phyloP scores from a whole-genome alignment of 1,284 basidiomycete genomes.

The Agaricales sp. region DNA sequence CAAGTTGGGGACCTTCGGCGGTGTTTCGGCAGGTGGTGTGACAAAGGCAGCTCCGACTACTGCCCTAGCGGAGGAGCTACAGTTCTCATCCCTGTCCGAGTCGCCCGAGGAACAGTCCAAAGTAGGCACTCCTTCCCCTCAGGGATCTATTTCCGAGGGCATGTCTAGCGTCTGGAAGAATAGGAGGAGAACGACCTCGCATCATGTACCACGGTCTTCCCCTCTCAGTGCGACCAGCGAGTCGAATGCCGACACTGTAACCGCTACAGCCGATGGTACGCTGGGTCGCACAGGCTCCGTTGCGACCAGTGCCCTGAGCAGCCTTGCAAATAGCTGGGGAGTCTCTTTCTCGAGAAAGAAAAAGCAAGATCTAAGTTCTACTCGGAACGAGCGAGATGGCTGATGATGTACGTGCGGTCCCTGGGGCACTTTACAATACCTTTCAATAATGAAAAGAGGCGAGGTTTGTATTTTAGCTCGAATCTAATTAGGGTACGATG shows the following conservation, averaged over 20 bases:
- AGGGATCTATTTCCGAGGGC: slow-evolving; percentile 46
- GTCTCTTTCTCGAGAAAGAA: slow-evolving; percentile 47
- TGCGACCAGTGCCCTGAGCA: slow-evolving; percentile 29
- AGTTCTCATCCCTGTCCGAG: slow-evolving; percentile 29
- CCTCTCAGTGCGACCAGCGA: slow-evolving; percentile 29
- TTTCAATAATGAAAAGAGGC: too few species aligned
- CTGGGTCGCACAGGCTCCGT: slow-evolving; percentile 11
- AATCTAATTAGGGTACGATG: too few species aligned
- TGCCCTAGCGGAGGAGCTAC: slow-evolving; percentile 46
- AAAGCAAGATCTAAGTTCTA: slow-evolving; percentile 18
- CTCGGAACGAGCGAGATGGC: slow-evolving; percentile 5
- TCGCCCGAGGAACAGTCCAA: slow-evolving; percentile 29
- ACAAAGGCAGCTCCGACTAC: slow-evolving; percentile 59
- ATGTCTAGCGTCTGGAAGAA: slow-evolving; percentile 34
- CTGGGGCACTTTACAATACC: too few species aligned
- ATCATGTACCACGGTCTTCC: slow-evolving; percentile 38
- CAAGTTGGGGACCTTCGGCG: slow-evolving; percentile 45
- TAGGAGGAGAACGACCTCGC: slow-evolving; percentile 45
- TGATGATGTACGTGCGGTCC: too few species aligned
- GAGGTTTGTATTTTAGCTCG: too few species aligned
- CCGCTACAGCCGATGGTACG: slow-evolving; percentile 14
- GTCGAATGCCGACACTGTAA: slow-evolving; percentile 7
- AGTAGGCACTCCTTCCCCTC: slow-evolving; percentile 40
- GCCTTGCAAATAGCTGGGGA: slow-evolving; percentile 57
- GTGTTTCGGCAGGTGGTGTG: slow-evolving; percentile 22